phyloP scores from a whole-genome alignment of 768 basidiomycete species.

The Boletus bicolor region DNA sequence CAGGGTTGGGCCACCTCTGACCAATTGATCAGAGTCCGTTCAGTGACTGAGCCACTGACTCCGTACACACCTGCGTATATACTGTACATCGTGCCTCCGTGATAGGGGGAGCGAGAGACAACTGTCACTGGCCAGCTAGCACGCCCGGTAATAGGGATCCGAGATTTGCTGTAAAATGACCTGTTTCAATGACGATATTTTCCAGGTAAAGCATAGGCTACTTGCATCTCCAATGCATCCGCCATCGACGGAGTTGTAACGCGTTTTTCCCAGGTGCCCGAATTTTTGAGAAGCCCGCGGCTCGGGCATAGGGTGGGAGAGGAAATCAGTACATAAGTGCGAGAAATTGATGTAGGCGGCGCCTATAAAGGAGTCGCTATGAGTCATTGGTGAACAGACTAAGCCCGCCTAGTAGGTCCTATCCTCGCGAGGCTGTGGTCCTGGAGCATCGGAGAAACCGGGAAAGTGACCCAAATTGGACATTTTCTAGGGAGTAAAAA shows the following conservation, averaged over 20 bases:
- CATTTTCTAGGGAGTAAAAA: slow-evolving; percentile 2
- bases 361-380: slow-evolving; percentile 1
- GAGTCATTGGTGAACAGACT: slow-evolving; percentile 2
- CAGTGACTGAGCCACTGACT: neutral
- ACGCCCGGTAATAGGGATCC: neutral
- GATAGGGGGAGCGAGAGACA: neutral
- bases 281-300: slow-evolving; percentile 10
- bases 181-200: slow-evolving; percentile 2
- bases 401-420: neutral
- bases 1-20: neutral
- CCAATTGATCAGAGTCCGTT: neutral
- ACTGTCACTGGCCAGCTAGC: neutral
- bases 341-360: neutral
- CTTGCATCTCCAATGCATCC: slow-evolving; percentile 23
- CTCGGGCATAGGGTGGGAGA: slow-evolving; percentile 20
- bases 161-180: neutral
- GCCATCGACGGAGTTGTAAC: slow-evolving; percentile 25
- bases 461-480: neutral
- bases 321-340: slow-evolving; percentile 7
- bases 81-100: neutral
- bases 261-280: slow-evolving; percentile 8
- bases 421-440: neutral
- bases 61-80: neutral
- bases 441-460: neutral
- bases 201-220: neutral